Evolutionary conservation across 2,329 filamentous ascomycete species (phyloP).

Genomic region (Aspergillus neoniger): DNA sequence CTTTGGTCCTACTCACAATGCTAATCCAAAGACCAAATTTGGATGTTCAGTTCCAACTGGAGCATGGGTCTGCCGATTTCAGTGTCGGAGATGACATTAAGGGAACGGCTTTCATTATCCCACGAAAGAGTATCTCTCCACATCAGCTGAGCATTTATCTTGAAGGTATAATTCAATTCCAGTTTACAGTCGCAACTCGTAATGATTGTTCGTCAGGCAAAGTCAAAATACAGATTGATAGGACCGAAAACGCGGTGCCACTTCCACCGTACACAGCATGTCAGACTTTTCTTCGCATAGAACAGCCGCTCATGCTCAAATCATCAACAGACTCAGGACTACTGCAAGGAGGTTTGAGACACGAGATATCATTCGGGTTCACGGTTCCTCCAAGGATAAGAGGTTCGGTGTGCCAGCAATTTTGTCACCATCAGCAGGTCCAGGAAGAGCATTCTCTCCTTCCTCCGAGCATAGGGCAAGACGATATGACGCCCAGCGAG

Average conservation of each 20-base stretch:
- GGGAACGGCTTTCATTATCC: conserved; percentile 13
- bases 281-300: conserved; percentile 19
- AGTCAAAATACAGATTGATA: conserved; percentile 14
- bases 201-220: conserved; percentile 12
- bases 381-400: conserved; percentile 19
- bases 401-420: conserved; percentile 18
- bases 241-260: conserved; percentile 19
- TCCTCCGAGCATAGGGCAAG: conserved; percentile 17
- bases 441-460: conserved; percentile 21
- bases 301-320: conserved; percentile 8
- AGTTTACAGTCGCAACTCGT: not conserved
- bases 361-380: conserved; percentile 20
- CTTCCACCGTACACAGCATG: conserved; percentile 7
- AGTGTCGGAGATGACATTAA: conserved; percentile 17
- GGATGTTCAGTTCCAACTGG: not conserved
- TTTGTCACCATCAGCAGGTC: conserved; percentile 14
- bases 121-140: conserved; percentile 1
- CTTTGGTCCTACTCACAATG: not conserved
- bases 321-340: not conserved
- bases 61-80: conserved; percentile 1
- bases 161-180: conserved; percentile 1
- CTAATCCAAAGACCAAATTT: not conserved
- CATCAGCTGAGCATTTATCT: conserved; percentile 3
- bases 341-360: conserved; percentile 1
- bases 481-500: conserved; percentile 14